Conservation (phyloP, 1,139 yeast species). For the Eremothecium coryli region DNA sequence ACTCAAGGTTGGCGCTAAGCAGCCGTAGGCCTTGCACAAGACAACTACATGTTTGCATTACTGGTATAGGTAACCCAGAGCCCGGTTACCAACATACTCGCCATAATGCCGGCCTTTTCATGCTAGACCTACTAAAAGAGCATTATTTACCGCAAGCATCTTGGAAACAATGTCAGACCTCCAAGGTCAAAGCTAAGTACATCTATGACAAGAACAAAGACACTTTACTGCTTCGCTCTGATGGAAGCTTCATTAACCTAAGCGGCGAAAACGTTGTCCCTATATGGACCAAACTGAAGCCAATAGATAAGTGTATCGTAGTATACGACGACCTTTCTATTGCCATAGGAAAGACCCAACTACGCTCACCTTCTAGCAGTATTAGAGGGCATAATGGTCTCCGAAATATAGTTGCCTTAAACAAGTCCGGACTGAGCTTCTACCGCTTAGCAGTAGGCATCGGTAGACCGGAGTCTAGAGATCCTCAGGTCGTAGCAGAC, state of each 20-base stretch:
- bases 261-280: slow-evolving; percentile 48
- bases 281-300: slow-evolving; percentile 37
- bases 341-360: slow-evolving; percentile 52
- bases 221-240: slow-evolving; percentile 41
- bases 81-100: slow-evolving; percentile 51
- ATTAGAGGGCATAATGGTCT: slow-evolving; percentile 79
- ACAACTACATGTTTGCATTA: slow-evolving; percentile 33
- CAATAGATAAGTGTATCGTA: slow-evolving; percentile 41
- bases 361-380: slow-evolving; percentile 48
- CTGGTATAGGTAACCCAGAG: slow-evolving; percentile 77
- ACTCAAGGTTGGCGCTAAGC: too few relatives aligned
- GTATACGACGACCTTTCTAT: slow-evolving; percentile 70
- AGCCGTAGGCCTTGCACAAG: too few relatives aligned
- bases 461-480: slow-evolving; percentile 47
- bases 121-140: slow-evolving; percentile 19
- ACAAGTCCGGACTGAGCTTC: slow-evolving; percentile 31
- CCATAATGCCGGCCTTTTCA: slow-evolving; percentile 57
- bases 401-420: slow-evolving; percentile 40
- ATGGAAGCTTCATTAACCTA: slow-evolving; percentile 52
- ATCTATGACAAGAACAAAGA: slow-evolving; percentile 17
- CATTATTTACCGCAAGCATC: slow-evolving; percentile 15
- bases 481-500: slow-evolving; percentile 41
- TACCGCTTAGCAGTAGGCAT: slow-evolving; percentile 60
- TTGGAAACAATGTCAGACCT: slow-evolving; percentile 9
- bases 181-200: slow-evolving; percentile 9